A percentile compares a stretch with the other conserved stretches of the same genome.
These are phyloP conservation scores for Yueomyces sp. DNA, from an alignment of 1,139 yeast species.

Conservation along the genomic window DNA sequence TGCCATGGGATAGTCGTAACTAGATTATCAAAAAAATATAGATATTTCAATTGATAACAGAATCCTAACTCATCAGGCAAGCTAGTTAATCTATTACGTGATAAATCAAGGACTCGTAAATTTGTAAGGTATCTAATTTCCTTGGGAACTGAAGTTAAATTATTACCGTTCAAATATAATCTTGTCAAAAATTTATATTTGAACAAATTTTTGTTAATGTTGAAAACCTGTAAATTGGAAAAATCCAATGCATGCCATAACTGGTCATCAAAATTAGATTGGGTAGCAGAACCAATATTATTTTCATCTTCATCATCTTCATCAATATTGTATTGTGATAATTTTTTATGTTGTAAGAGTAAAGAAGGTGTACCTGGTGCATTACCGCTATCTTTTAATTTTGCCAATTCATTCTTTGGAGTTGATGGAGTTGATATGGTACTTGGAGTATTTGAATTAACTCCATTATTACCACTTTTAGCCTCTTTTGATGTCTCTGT, in stretches of 20 bases:
- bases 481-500: slow-evolving; percentile 11
- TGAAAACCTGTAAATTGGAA: slow-evolving; percentile 75
- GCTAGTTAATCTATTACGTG: slow-evolving; percentile 57
- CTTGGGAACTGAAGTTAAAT: slow-evolving; percentile 56
- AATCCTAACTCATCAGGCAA: slow-evolving; percentile 78
- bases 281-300: slow-evolving; percentile 37
- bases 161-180: slow-evolving; percentile 78
- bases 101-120: slow-evolving; percentile 73
- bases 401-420: slow-evolving; percentile 19
- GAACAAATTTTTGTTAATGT: slow-evolving; percentile 61
- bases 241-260: slow-evolving; percentile 92
- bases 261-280: slow-evolving; percentile 49
- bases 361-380: slow-evolving; percentile 18
- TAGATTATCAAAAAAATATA: slow-evolving; percentile 81
- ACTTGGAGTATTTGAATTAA: slow-evolving; percentile 1
- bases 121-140: slow-evolving; percentile 57
- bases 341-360: slow-evolving; percentile 51
- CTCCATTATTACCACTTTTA: background rate
- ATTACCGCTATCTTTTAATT: slow-evolving; percentile 11
- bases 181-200: slow-evolving; percentile 78
- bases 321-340: slow-evolving; percentile 45
- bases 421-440: slow-evolving; percentile 21
- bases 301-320: slow-evolving; percentile 47
- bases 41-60: slow-evolving; percentile 65
- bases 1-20: slow-evolving; percentile 66